Percentiles rank a stretch among this genome's conserved stretches.
Conservation (phyloP, 2,329 filamentous ascomycete genomes). For the Mycocentrospora acerina region DNA sequence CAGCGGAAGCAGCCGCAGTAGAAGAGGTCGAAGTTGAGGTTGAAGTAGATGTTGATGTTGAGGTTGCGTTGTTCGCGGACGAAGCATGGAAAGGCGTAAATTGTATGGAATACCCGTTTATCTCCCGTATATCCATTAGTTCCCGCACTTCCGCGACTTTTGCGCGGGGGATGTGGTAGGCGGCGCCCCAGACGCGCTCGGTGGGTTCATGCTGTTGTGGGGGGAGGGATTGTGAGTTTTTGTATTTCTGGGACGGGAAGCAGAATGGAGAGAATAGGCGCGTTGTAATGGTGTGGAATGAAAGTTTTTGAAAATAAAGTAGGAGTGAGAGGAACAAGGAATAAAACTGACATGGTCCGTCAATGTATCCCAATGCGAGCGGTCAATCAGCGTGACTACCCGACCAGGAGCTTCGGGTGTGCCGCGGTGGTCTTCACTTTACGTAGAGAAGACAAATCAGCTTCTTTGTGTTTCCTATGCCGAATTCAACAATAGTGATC, state of each 20-base stretch:
- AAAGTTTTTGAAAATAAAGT: conserved; percentile 38
- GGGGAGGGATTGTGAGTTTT: background rate
- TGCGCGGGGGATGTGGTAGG: conserved; percentile 76
- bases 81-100: conserved; percentile 79
- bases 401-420: conserved; percentile 85
- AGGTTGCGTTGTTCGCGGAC: conserved; percentile 19
- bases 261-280: no score
- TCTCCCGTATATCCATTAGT: conserved; percentile 94
- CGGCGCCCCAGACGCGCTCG: conserved; percentile 81
- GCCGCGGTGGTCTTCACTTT: conserved; percentile 89
- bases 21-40: conserved; percentile 28
- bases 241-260: background rate
- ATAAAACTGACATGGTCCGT: conserved; percentile 57
- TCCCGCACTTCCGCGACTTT: conserved; percentile 78
- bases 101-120: conserved; percentile 95
- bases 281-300: no score
- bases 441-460: conserved; percentile 7
- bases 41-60: conserved; percentile 26
- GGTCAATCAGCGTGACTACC: conserved; percentile 89
- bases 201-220: conserved; percentile 48
- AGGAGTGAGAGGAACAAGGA: conserved; percentile 11
- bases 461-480: no score
- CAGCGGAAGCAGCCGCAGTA: conserved; percentile 41
- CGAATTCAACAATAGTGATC: no score
- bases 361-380: conserved; percentile 77